These are phyloP conservation scores for Fusarium beomiforme DNA, from an alignment of 2,329 filamentous ascomycete species.

Conservation along the genomic window DNA sequence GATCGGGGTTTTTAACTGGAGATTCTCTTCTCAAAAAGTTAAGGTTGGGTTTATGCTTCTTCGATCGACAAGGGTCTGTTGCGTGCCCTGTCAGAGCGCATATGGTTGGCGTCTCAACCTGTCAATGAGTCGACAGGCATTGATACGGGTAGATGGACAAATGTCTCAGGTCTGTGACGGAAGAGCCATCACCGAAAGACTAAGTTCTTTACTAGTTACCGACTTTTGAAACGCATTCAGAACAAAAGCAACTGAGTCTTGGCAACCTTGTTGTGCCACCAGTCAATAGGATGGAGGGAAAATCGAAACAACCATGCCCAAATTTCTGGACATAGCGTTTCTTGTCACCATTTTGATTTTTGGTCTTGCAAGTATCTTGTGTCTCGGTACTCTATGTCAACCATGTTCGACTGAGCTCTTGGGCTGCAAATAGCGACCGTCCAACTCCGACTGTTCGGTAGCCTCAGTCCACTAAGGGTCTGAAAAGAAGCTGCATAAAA, in stretches of 20 bases:
- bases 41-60: constrained; percentile 28
- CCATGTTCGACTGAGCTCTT: no score
- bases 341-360: no score
- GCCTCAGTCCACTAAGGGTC: no score
- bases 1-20: neutral
- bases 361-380: no score
- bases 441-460: no score
- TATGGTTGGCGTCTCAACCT: neutral
- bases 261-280: neutral
- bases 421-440: no score
- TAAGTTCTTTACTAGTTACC: neutral
- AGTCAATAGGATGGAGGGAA: neutral
- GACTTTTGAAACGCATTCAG: neutral
- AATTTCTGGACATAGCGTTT: no score
- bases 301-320: neutral
- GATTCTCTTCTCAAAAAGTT: neutral
- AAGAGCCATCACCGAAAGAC: neutral
- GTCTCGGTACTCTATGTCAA: no score
- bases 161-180: constrained; percentile 18
- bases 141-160: neutral
- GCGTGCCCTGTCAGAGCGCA: neutral
- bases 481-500: no score
- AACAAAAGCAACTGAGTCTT: neutral
- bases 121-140: constrained; percentile 10
- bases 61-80: constrained; percentile 13